Base-by-base conservation (phyloP, 2,329 filamentous ascomycete species). In the Aspergillus udagawae region DNA sequence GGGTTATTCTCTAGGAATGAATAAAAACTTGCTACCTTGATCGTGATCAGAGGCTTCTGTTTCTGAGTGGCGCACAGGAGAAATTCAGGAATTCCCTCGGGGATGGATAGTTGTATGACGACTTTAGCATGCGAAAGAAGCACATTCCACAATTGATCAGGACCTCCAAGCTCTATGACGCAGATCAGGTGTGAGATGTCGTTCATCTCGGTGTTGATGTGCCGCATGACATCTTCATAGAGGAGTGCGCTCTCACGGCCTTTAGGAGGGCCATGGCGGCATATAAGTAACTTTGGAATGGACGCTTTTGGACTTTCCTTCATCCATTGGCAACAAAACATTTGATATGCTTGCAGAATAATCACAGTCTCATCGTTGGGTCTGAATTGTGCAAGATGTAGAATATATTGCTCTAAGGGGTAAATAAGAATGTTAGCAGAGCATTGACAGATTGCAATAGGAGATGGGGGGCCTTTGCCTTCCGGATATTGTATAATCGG, bases 341-440 rank as follows among this genome's bases (percentile, higher is more conserved):
- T 88, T 87, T 0, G 87, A 85, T 47, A 92, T 90, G 20, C 89
- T 89, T 75, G 92, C 92, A 52, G 88, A 84, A 0, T 89, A 89
- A 63, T 92, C 89, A 32, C 9, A 32, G 29, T 32, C 29, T 32
- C 29, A 3, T 32, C 29, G 14, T 0, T 3, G 29, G 29, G 29
- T 1, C 29, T 32, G 68, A 92, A 92, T 25, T 89, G 86, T 1
- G 89, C 88, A 27, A 92, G 83, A 69, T 92, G 89, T 5, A 87
- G 81, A 61, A 92, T 89, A 72, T 90, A 92, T 67, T 86, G 82
- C 61, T 85, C 79, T 74, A 41, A 21, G 12, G 25, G 1, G 14
- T 21, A 49, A 14, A 1, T 29, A 20, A 17, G 2, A 12, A 12
- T 41, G 10, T 32, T 32, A 32, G 29, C 10, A 4, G 29, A 12